Conservation (phyloP, 2,329 filamentous ascomycete species). For the Macrophomina tecta region DNA sequence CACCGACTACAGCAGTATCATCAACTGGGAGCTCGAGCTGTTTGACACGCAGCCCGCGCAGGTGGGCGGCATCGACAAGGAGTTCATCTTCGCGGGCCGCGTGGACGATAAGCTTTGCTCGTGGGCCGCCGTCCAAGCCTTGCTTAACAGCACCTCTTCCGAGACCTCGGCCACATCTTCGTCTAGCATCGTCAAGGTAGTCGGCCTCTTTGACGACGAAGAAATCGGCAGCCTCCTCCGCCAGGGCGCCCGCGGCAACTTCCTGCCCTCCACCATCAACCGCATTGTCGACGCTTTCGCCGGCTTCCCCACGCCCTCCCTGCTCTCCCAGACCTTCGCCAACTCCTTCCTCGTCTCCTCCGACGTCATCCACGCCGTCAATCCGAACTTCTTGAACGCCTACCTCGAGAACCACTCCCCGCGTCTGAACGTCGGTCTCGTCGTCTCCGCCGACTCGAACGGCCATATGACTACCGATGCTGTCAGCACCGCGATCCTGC, state of each 20-base stretch:
- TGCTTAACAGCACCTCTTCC: slow-evolving; percentile 69
- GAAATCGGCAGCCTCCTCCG: slow-evolving; percentile 91
- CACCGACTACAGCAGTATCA: slow-evolving; percentile 72
- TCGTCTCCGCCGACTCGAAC: slow-evolving; percentile 81
- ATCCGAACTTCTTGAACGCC: slow-evolving; percentile 86
- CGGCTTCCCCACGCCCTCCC: slow-evolving; percentile 53
- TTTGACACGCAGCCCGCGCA: slow-evolving; percentile 88
- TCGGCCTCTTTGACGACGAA: slow-evolving; percentile 95
- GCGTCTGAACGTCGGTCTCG: slow-evolving; percentile 84
- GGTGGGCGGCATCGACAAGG: slow-evolving; percentile 82
- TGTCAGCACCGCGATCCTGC: slow-evolving; percentile 80
- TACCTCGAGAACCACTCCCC: slow-evolving; percentile 89
- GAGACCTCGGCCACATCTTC: slow-evolving; percentile 58
- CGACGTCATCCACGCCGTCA: slow-evolving; percentile 91
- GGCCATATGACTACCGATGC: slow-evolving; percentile 96
- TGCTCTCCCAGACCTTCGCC: slow-evolving; percentile 83
- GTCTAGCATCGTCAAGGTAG: slow-evolving; percentile 80
- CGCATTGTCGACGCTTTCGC: slow-evolving; percentile 76
- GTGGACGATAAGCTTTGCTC: slow-evolving; percentile 99
- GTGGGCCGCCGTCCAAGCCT: slow-evolving; percentile 84
- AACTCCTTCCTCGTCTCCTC: slow-evolving; percentile 91
- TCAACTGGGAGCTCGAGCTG: slow-evolving; percentile 97
- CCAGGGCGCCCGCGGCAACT: slow-evolving; percentile 89
- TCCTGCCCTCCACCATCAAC: slow-evolving; percentile 80
- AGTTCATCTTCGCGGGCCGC: slow-evolving; percentile 92